Evolutionary conservation across 257 asterid genomes (phyloP), one percentile per base, ranked within the genome.

Genomic region (Buddleja alternifolia): DNA sequence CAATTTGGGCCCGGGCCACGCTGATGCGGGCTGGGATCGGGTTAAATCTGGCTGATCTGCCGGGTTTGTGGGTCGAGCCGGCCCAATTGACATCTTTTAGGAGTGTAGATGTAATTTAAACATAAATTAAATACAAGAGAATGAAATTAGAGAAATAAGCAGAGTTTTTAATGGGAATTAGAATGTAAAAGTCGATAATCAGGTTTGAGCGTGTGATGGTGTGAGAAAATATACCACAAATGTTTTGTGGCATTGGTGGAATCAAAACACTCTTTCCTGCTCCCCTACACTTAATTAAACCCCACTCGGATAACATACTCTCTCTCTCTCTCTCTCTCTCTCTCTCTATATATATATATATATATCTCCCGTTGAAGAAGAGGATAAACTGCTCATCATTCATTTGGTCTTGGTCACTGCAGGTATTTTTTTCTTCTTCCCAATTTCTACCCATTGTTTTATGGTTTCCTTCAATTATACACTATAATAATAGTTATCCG

Each of bases 371-470:
- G 4, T 11, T 29, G 3, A 62, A 62, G 68, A 62, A 23, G 54
- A 62, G 39, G 39, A 44, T 41, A 65, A 19, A 48, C 25, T n/a
- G 10, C 20, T 4, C 36, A n/a, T 36, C 23, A 19, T 7, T 17
- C 36, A 10, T 50, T 32, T 32, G 36, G 48, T 41, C 41, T 45
- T 29, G 23, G 46, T 55, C n/a, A 10, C 42, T 25, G 55, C 32
- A 55, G 66, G 66, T 68, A 34, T 7, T 24, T 68, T 51, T 29
- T 11, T 42, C 36, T 7, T 20, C 51, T 46, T 66, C 37, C 50
- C 46, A 17, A 25, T 47, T 29, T 29, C 34, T 29, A 29, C 3
- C 34, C 34, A 5, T 29, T 29, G 34, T 29, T 29, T 29, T n/a
- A n/a, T n/a, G n/a, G n/a, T n/a, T n/a, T n/a, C n/a, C n/a, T n/a